These are phyloP conservation scores for Penicillium paradoxum DNA, from an alignment of 495 filamentous ascomycete species.

Conservation along the genomic window DNA sequence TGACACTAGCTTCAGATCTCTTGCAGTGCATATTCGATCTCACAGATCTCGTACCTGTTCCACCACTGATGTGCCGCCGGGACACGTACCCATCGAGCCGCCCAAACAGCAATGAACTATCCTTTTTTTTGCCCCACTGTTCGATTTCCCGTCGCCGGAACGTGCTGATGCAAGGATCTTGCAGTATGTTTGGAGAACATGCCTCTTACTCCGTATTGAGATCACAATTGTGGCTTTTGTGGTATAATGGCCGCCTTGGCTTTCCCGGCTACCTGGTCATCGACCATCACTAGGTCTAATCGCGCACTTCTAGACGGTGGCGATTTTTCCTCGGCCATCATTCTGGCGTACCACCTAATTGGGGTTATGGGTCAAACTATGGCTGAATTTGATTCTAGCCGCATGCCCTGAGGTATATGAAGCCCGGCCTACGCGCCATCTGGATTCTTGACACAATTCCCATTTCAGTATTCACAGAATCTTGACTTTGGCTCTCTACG, in stretches of 20 bases:
- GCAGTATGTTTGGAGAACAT: constrained; percentile 6
- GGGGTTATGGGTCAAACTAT: constrained; percentile 8
- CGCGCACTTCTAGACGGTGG: constrained; percentile 24
- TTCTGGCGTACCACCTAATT: constrained; percentile 5
- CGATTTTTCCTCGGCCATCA: constrained; percentile 10
- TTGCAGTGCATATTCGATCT: constrained; percentile 17
- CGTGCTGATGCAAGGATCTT: constrained; percentile 27
- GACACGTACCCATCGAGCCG: constrained; percentile 6
- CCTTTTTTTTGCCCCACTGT: constrained; percentile 7
- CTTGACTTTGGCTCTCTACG: background rate
- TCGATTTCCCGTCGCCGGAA: constrained; percentile 12
- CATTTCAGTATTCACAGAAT: background rate
- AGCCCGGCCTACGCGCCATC: constrained; percentile 1
- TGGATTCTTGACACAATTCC: constrained; percentile 1
- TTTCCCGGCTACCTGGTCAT: constrained; percentile 16
- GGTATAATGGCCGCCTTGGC: constrained; percentile 11
- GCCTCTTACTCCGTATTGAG: constrained; percentile 8
- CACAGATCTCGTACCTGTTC: constrained; percentile 17
- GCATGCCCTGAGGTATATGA: constrained; percentile 22
- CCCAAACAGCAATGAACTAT: background rate
- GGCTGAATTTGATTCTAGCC: constrained; percentile 5
- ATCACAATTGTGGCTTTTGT: constrained; percentile 6
- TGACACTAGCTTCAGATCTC: constrained; percentile 21
- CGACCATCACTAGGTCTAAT: constrained; percentile 11
- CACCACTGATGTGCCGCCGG: background rate